A percentile compares a stretch with the other conserved stretches of the same genome.
phyloP scores from a whole-genome alignment of 2,329 filamentous ascomycete genomes.

The Hymenoscyphus fraxineus region DNA sequence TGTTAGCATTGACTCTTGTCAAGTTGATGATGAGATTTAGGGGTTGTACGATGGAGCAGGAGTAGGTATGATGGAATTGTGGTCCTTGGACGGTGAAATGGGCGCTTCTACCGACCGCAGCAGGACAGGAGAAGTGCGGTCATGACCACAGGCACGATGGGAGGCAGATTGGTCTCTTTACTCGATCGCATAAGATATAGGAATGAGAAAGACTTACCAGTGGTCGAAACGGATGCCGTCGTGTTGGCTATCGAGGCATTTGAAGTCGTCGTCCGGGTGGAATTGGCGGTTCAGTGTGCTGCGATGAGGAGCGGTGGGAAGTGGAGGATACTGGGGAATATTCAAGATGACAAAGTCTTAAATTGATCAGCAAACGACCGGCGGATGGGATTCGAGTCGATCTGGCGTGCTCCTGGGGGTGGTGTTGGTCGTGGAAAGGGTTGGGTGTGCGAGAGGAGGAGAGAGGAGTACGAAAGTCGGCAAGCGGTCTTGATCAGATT shows the following conservation, averaged over 20 bases:
- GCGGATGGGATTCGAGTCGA: constrained; percentile 23
- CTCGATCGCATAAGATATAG: constrained; percentile 35
- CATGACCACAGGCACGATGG: constrained; percentile 13
- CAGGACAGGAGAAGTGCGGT: constrained; percentile 19
- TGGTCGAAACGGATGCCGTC: constrained; percentile 30
- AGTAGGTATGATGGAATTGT: constrained; percentile 30
- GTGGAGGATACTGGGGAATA: constrained; percentile 15
- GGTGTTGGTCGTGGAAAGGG: constrained; percentile 14
- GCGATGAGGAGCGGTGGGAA: constrained; percentile 24
- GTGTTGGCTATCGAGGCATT: constrained; percentile 36
- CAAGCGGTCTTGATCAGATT: constrained; percentile 13
- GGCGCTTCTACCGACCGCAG: constrained; percentile 27
- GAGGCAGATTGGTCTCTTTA: constrained; percentile 18
- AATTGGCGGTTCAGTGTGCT: constrained; percentile 29
- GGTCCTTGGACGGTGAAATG: constrained; percentile 17
- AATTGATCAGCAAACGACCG: constrained; percentile 13
- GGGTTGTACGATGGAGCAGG: constrained; percentile 27
- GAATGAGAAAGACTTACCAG: constrained; percentile 32
- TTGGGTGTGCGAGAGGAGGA: constrained; percentile 24
- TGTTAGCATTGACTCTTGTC: constrained; percentile 25
- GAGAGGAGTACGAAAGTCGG: constrained; percentile 22
- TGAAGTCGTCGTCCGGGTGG: constrained; percentile 28
- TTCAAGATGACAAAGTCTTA: constrained; percentile 14
- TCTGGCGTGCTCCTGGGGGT: constrained; percentile 24
- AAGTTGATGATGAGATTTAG: constrained; percentile 20